Evolutionary conservation across 371 early-diverging fungal genomes (phyloP).

Genomic region (Mucor plumbeus): DNA sequence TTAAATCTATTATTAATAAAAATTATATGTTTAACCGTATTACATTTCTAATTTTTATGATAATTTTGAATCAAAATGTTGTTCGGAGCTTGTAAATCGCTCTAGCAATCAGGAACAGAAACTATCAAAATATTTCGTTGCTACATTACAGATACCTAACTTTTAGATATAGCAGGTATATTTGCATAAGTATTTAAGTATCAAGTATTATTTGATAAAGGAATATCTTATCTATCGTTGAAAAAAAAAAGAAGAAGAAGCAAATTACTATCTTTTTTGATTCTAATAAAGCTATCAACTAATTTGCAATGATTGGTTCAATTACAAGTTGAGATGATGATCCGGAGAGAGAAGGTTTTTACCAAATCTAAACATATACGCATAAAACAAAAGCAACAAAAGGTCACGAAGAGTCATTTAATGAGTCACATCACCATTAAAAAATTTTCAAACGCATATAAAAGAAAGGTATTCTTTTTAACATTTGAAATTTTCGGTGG

Average conservation of each 20-base stretch:
- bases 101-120: background rate
- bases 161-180: background rate
- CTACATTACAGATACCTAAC: background rate
- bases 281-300: too few relatives aligned
- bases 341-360: too few relatives aligned
- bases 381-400: background rate
- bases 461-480: background rate
- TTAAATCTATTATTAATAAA: too few relatives aligned
- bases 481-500: slow-evolving; percentile 23
- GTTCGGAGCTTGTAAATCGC: background rate
- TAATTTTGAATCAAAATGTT: background rate
- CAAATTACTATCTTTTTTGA: background rate
- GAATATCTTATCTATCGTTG: background rate
- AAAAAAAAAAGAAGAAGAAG: background rate
- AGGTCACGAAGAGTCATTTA: slow-evolving; percentile 4
- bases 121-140: background rate
- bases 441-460: slow-evolving; percentile 9
- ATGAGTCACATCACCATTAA: slow-evolving; percentile 5
- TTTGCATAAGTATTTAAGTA: background rate
- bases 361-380: too few relatives aligned
- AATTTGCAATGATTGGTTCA: slow-evolving; percentile 16
- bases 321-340: background rate
- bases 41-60: too few relatives aligned
- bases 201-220: background rate
- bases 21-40: too few relatives aligned